Evolutionary conservation across 2,329 filamentous ascomycete species (phyloP).

Genomic region (Fusarium caatingaense): DNA sequence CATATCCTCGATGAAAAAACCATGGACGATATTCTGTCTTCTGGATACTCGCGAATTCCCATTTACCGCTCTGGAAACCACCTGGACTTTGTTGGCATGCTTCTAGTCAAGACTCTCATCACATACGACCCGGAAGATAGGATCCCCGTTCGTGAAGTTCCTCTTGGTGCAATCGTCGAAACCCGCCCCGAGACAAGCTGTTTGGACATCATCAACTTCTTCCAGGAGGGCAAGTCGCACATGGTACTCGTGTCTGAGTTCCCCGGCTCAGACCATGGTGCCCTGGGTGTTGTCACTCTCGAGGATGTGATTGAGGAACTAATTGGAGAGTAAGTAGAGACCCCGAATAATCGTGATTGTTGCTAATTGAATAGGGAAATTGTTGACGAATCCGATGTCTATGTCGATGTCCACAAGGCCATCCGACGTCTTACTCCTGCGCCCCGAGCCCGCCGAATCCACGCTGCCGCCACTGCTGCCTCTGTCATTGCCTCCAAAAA

Average conservation of each 20-base stretch:
- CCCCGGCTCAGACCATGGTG: constrained; percentile 91
- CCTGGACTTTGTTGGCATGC: constrained; percentile 95
- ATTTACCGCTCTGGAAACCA: constrained; percentile 88
- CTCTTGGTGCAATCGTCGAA: constrained; percentile 92
- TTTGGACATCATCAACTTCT: constrained; percentile 98
- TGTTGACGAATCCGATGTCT: constrained; percentile 98
- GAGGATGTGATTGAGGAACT: constrained; percentile 99
- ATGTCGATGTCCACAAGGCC: constrained; percentile 97
- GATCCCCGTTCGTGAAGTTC: constrained; percentile 88
- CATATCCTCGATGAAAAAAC: constrained; percentile 92
- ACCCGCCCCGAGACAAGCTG: constrained; percentile 96
- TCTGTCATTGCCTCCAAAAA: constrained; percentile 49
- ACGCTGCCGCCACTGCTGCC: constrained; percentile 49
- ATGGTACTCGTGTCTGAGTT: constrained; percentile 95
- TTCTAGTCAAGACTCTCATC: constrained; percentile 97
- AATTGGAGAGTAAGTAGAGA: constrained; percentile 85
- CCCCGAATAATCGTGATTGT: not conserved
- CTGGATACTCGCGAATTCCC: constrained; percentile 95
- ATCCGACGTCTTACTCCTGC: constrained; percentile 89
- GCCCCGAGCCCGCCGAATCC: constrained; percentile 74
- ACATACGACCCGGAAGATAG: constrained; percentile 97
- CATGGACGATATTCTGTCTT: constrained; percentile 92
- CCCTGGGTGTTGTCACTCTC: constrained; percentile 91
- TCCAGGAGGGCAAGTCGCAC: constrained; percentile 98
- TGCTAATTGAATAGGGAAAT: constrained; percentile 76